phyloP scores from a whole-genome alignment of 139 green algal species.

The Chlorella sp. region DNA sequence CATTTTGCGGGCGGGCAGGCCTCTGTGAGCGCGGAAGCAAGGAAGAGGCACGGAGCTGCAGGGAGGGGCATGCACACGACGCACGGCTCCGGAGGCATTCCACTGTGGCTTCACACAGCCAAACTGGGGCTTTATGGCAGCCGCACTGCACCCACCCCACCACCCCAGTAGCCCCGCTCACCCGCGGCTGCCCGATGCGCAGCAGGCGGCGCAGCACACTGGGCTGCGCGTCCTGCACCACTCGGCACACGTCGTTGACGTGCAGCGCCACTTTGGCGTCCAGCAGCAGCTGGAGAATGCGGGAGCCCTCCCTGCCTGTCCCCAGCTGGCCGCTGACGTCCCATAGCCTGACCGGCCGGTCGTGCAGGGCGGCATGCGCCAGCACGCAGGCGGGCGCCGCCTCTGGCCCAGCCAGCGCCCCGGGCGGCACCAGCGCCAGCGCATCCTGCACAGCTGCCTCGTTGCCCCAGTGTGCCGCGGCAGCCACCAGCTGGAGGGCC shows the following conservation, averaged over 20 bases:
- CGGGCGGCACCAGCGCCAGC: neutral
- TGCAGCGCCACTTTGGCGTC: neutral
- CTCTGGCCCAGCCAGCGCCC: neutral
- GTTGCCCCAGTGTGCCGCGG: neutral
- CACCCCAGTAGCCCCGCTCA: no score
- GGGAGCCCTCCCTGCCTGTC: no score
- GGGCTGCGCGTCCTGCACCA: neutral
- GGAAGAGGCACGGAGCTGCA: no score
- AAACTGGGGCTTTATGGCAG: no score
- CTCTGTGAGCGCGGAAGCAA: neutral
- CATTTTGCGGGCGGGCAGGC: no score
- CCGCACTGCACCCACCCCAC: no score
- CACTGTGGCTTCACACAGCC: no score
- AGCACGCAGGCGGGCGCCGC: neutral
- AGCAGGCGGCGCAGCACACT: neutral
- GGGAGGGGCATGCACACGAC: no score
- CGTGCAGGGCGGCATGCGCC: neutral
- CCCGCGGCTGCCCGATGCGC: neutral
- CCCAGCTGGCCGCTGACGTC: neutral
- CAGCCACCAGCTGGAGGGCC: neutral
- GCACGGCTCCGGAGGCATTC: no score
- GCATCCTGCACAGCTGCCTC: neutral
- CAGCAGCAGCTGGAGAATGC: neutral
- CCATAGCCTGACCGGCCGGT: neutral
- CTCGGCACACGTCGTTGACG: neutral